Evolutionary conservation across 2,329 filamentous ascomycete genomes (phyloP), one percentile per base, ranked within the genome.

Genomic region (Ophiocordyceps australis): DNA sequence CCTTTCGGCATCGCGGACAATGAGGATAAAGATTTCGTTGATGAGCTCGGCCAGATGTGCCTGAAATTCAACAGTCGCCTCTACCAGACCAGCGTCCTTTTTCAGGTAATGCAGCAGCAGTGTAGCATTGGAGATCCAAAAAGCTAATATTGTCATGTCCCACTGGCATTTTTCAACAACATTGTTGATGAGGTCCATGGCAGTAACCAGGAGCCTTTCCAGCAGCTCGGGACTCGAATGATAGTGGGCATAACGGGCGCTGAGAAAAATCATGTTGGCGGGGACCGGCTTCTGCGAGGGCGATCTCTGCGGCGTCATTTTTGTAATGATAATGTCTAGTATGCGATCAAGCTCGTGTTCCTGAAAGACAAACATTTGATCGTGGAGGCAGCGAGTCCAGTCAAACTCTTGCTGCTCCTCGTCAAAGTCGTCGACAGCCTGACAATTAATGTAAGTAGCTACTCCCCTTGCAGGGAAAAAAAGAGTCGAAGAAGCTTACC

Each of bases 351-450:
- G 65, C 44, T 98, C 86, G 45, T 71, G 76, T 38, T 95, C 86
- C 48, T 98, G 89, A 47, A 98, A 98, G 20, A 98, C 89, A 46
- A 98, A 98, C 89, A 98, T 98, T 48, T 98, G 89, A 46, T 98
- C 89, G 45, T 94, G 82, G 25, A 93, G 60, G 49, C 89, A 98
- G 39, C 79, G 67, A 35, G 78, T 78, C 89, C 89, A 98, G 32
- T 94, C 77, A 41, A 98, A 98, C 35, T 95, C 89, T 42, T 91
- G 85, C 29, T 74, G 71, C 30, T 94, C 85, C 40, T 91, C 82
- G 38, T 82, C 78, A 13, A 83, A 65, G 28, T 94, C 85, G 31
- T 86, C 82, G 11, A 66, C 60, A 12, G 70, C 61, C 68, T 75
- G 30, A 9, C 20, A n/a, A n/a, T n/a, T n/a, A n/a, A n/a, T n/a